Percentiles rank a stretch among this genome's conserved stretches.
These are phyloP conservation scores for Tripterygium wilfordii DNA, from an alignment of 177 flowering plant genomes.

Conservation along the genomic window DNA sequence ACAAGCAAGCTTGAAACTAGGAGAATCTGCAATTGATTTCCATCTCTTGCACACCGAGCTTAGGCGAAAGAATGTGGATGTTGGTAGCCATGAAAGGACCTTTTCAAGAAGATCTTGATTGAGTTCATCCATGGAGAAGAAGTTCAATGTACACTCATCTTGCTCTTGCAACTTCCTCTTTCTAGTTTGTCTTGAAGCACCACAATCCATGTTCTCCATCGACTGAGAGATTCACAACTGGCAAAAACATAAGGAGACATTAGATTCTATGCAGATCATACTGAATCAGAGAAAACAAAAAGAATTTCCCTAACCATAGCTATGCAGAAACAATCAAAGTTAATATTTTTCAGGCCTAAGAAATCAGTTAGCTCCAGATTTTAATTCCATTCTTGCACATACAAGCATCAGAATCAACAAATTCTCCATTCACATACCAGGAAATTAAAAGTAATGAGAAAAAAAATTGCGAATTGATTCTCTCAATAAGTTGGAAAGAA, in stretches of 20 bases:
- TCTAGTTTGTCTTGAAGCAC: not conserved
- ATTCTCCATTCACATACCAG: too few relatives aligned
- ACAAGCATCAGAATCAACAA: too few relatives aligned
- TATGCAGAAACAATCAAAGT: too few relatives aligned
- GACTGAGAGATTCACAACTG: not conserved
- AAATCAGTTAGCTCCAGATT: too few relatives aligned
- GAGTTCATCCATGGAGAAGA: slow-evolving; percentile 49
- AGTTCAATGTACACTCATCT: not conserved
- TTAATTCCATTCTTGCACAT: too few relatives aligned
- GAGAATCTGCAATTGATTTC: slow-evolving; percentile 54
- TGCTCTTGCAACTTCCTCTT: slow-evolving; percentile 18
- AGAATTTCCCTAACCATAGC: too few relatives aligned
- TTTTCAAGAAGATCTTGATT: slow-evolving; percentile 63
- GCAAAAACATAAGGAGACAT: too few relatives aligned
- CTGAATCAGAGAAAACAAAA: not conserved
- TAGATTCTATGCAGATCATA: not conserved
- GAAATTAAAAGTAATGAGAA: too few relatives aligned
- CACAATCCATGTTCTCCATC: slow-evolving; percentile 8
- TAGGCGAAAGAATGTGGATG: slow-evolving; percentile 57
- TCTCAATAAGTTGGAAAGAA: not conserved
- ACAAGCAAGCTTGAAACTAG: slow-evolving; percentile 55
- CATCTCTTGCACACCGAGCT: slow-evolving; percentile 79
- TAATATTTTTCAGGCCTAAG: too few relatives aligned
- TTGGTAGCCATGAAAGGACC: slow-evolving; percentile 75
- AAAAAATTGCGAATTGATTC: too few relatives aligned